These are phyloP conservation scores for Hygrocybe coccinea DNA, from an alignment of 768 basidiomycete species.

Conservation along the genomic window DNA sequence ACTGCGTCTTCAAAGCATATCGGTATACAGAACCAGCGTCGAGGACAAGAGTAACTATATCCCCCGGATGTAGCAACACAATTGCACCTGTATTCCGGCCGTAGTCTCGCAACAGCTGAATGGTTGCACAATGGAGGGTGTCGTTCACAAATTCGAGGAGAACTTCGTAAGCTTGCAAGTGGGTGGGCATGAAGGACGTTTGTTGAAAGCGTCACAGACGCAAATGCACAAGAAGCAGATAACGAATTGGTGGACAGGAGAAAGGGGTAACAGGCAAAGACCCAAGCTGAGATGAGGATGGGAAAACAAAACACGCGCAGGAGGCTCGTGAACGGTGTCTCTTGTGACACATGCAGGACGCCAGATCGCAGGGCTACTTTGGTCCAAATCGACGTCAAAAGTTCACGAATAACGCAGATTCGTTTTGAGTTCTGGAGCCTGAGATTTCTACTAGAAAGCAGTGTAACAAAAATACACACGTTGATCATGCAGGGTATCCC, in stretches of 20 bases:
- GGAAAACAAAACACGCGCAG: background rate
- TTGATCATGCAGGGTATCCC: background rate
- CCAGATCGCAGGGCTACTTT: background rate
- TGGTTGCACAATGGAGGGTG: conserved; percentile 55
- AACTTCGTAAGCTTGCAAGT: conserved; percentile 57
- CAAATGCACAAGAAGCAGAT: conserved; percentile 13
- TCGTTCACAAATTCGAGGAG: conserved; percentile 68
- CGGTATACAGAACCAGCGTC: conserved; percentile 66
- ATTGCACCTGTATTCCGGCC: conserved; percentile 50
- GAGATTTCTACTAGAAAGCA: background rate
- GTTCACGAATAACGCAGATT: background rate
- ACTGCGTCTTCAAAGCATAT: conserved; percentile 61
- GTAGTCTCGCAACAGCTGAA: conserved; percentile 63
- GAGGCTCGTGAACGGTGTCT: background rate
- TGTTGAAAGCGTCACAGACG: conserved; percentile 33
- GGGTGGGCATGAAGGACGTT: conserved; percentile 49
- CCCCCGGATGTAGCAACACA: conserved; percentile 56
- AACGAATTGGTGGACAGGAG: conserved; percentile 9
- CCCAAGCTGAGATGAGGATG: conserved; percentile 5
- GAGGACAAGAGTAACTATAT: conserved; percentile 61
- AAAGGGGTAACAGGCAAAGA: conserved; percentile 18
- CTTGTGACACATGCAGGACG: no score
- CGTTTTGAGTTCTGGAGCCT: background rate
- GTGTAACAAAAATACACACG: conserved; percentile 7
- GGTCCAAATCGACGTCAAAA: background rate